Conservation (phyloP, 257 asterid species). For the Verbena officinalis region DNA sequence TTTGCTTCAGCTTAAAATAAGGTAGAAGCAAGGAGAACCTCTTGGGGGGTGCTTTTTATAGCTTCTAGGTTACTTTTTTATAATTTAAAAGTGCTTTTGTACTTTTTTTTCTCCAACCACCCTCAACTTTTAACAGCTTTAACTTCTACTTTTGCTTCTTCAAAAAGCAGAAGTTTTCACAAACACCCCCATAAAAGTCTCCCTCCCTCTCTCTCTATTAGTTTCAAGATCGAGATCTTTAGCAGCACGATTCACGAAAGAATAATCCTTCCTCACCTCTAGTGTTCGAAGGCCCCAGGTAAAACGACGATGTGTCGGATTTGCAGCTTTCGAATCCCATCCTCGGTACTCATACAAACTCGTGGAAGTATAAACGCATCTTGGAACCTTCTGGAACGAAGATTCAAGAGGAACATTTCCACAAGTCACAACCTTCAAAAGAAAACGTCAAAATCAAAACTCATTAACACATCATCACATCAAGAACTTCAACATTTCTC, state of each 20-base stretch:
- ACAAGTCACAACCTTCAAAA: slow-evolving; percentile 72
- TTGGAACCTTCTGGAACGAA: slow-evolving; percentile 65
- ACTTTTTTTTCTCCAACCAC: no score
- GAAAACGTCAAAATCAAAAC: neutral
- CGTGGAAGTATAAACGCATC: slow-evolving; percentile 75
- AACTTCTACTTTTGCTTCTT: no score
- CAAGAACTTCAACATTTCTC: neutral
- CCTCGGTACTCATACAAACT: slow-evolving; percentile 73
- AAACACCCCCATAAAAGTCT: neutral
- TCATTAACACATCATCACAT: slow-evolving; percentile 16
- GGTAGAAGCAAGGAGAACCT: no score
- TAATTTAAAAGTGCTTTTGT: no score
- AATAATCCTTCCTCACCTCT: slow-evolving; percentile 48
- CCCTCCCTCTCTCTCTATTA: neutral
- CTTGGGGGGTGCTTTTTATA: no score
- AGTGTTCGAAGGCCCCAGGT: slow-evolving; percentile 69
- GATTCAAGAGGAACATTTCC: slow-evolving; percentile 82
- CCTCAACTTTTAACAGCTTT: no score
- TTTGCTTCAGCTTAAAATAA: no score
- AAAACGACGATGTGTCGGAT: slow-evolving; percentile 63
- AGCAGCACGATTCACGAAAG: neutral
- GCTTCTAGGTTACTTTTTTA: no score
- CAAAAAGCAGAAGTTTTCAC: no score
- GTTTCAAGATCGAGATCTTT: slow-evolving; percentile 15
- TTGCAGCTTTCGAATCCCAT: slow-evolving; percentile 72